Conservation (phyloP, 108 stramenopile genomes). For the Skeletonema marinoi region DNA sequence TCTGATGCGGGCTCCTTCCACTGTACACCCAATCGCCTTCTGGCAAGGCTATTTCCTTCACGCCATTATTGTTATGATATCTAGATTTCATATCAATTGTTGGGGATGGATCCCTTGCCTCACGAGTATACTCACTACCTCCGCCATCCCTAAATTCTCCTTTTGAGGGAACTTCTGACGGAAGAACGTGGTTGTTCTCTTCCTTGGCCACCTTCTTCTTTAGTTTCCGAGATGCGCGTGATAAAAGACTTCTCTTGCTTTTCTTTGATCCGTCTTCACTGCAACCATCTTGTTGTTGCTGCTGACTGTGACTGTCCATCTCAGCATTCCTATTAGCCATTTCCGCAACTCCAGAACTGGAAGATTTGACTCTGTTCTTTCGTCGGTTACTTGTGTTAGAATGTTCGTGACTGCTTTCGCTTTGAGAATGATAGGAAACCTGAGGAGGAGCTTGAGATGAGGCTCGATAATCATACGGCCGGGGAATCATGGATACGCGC, state of each 20-base stretch:
- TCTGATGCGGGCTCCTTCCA: background rate
- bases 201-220: conserved; percentile 13
- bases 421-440: background rate
- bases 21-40: conserved; percentile 1
- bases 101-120: conserved; percentile 27
- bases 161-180: background rate
- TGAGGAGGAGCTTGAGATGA: background rate
- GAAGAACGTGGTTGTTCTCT: background rate
- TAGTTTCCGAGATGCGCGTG: conserved; percentile 19
- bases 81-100: background rate
- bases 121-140: background rate
- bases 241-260: conserved; percentile 25
- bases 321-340: background rate
- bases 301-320: background rate
- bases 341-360: background rate
- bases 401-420: background rate
- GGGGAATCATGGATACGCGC: background rate
- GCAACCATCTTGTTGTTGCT: background rate
- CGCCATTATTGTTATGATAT: background rate
- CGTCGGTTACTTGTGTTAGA: background rate
- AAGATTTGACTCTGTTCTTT: background rate
- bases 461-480: background rate
- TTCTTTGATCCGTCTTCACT: conserved; percentile 2
- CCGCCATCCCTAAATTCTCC: background rate
- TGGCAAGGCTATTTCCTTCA: background rate